Base-by-base conservation (phyloP, 1,139 yeast genomes). In the Yamadazyma diddensiae region DNA sequence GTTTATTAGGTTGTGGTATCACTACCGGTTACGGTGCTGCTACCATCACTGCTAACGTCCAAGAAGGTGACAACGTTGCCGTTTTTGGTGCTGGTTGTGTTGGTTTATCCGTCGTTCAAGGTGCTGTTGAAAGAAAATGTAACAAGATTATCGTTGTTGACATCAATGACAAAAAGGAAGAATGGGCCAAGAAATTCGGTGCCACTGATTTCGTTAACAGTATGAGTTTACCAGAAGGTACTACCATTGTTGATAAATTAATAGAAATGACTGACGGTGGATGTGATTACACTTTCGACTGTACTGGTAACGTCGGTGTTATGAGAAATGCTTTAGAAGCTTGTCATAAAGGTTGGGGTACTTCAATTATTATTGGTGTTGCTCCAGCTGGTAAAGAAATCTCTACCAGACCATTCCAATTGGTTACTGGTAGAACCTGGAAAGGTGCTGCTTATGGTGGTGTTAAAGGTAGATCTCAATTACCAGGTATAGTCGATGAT, bases 21-120 rank as follows among this genome's bases (percentile, higher is more conserved):
- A 92, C 98, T 41, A 92, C 98, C 34, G 98, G 98, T 44, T 87
- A 85, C 59, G 98, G 98, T 61, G 96, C 98, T 34, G 98, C 97
- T 34, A 77, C 86, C 48, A 84, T 86, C 65, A 86, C 96, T 34
- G 98, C 97, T 43, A 75, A 90, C 51, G 94, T 92, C 38, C 82
- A 84, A 59, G 73, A 79, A 58, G 97, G 97, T 49, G 97, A 92
- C 57, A 87, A 84, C 42, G 88, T 92, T 39, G 98, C 97, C 29
- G 86, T 92, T 30, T 92, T 94, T 53, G 98, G 98, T 59, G 94
- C 95, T 42, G 98, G 98, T 39, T 84, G 95, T 56, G 96, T 92
- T 39, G 98, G 98, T 40, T 74, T 94, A 49, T 82, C 96, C 10
- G 97, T 87, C 26, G 87, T 90, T 31, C 97, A 90, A 65, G 98